phyloP scores from a whole-genome alignment of 768 basidiomycete genomes.

The Leucosporidium yakuticum region DNA sequence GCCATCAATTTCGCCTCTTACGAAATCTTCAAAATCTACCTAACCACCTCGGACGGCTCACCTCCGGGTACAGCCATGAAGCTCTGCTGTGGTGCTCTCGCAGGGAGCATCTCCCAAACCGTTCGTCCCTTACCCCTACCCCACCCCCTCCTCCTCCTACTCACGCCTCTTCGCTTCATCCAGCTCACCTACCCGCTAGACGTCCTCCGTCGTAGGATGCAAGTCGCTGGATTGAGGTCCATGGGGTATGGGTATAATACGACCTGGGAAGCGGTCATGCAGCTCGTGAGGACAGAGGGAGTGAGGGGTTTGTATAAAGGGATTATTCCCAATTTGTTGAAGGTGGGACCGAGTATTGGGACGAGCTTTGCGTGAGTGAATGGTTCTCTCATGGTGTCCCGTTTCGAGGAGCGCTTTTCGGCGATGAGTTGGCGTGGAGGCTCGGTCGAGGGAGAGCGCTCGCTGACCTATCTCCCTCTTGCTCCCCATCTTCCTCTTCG shows the following conservation, averaged over 20 bases:
- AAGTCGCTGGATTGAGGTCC: conserved; percentile 72
- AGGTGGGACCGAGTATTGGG: neutral
- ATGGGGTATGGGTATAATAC: conserved; percentile 35
- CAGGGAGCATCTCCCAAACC: conserved; percentile 86
- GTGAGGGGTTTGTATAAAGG: conserved; percentile 3
- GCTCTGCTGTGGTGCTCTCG: conserved; percentile 62
- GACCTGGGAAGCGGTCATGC: conserved; percentile 23
- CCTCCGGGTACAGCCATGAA: conserved; percentile 54
- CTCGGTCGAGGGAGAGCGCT: too few species aligned
- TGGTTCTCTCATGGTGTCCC: too few species aligned
- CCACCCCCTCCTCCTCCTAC: neutral
- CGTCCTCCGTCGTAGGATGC: conserved; percentile 90
- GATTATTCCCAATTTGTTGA: conserved; percentile 2
- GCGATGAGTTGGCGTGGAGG: too few species aligned
- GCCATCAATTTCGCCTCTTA: conserved; percentile 51
- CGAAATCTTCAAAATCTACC: conserved; percentile 50
- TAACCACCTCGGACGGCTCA: conserved; percentile 50
- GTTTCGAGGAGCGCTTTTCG: too few species aligned
- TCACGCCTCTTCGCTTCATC: neutral
- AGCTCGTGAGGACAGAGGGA: conserved; percentile 24
- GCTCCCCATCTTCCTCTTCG: neutral
- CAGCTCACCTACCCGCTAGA: conserved; percentile 88
- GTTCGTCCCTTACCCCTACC: neutral
- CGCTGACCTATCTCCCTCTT: neutral
- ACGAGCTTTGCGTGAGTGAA: neutral